A percentile compares a stretch with the other conserved stretches of the same genome.
These are phyloP conservation scores for Aureobasidium sp. DNA, from an alignment of 2,329 filamentous ascomycete genomes.

Conservation along the genomic window DNA sequence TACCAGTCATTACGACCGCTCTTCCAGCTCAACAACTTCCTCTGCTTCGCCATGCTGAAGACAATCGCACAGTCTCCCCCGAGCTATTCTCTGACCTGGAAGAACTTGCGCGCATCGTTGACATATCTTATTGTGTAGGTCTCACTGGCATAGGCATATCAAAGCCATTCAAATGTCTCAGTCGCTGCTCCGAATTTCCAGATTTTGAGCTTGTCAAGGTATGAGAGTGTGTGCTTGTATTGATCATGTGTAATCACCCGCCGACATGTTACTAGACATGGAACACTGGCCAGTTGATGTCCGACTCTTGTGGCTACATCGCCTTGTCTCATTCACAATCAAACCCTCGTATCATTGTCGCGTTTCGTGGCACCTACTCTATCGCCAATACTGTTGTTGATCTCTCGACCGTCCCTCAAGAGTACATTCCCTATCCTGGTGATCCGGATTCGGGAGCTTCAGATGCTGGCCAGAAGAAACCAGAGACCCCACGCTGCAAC, in stretches of 20 bases:
- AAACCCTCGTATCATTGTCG: conserved; percentile 64
- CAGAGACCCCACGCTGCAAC: conserved; percentile 50
- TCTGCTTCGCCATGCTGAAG: conserved; percentile 25
- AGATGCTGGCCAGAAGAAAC: conserved; percentile 18
- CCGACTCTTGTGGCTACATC: conserved; percentile 90
- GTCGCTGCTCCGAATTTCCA: conserved; percentile 77
- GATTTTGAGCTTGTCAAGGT: conserved; percentile 66
- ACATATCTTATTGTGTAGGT: conserved; percentile 91
- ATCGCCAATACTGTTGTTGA: conserved; percentile 87
- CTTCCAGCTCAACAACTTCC: conserved; percentile 24
- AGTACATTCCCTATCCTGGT: conserved; percentile 79
- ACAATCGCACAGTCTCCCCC: conserved; percentile 45
- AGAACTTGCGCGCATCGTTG: conserved; percentile 81
- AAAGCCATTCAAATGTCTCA: conserved; percentile 77
- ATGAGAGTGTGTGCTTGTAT: conserved; percentile 17
- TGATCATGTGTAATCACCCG: not conserved
- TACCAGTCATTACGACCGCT: conserved; percentile 20
- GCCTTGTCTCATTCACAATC: conserved; percentile 67
- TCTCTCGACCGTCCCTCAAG: conserved; percentile 79
- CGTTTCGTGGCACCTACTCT: conserved; percentile 92
- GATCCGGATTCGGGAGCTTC: conserved; percentile 30
- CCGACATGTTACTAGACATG: conserved; percentile 51
- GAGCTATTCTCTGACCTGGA: conserved; percentile 74
- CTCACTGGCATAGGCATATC: conserved; percentile 73
- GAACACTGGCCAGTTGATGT: conserved; percentile 80